Base-by-base conservation (phyloP, 192 early-diverging fungal genomes). In the Rhizophagus sp. region DNA sequence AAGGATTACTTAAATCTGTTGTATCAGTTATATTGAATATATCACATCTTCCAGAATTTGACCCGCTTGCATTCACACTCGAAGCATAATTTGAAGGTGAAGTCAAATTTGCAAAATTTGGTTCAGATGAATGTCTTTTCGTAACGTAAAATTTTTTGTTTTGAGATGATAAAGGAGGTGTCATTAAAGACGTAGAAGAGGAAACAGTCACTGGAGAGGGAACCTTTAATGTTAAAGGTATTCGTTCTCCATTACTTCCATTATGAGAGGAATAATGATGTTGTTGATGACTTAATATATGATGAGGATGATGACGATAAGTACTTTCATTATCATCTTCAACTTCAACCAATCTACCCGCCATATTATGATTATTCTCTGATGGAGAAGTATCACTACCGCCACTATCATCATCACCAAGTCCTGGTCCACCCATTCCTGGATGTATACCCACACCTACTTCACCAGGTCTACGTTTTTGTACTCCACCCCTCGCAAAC, bases 401-500 rank as follows among this genome's bases (percentile, higher is more conserved):
- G 11, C 61, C 47, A 76, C 74, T 62, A 76, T 76, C 74, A 63
- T 76, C 57, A 62, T 76, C 74, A 24, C 33, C 74, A n/a, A 39
- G 5, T 34, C 52, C 52, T 19, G 57, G 12, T 5, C 33, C 19
- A 52, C 36, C 24, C 4, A 50, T 25, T 24, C 52, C 62, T 41
- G 17, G 30, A 66, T 77, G 75, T 47, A 65, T 34, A 4, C 34
- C 34, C 1, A 30, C 30, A 27, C 27, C 36, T 19, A 49, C 50
- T 79, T 79, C 78, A 57, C 78, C 78, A 13, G 78, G 78, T 71
- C 78, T 69, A 50, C 78, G 78, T 36, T 71, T 69, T 79, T 79
- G 78, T 44, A 79, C 78, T 34, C 78, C 78, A 62, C 78, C 78
- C 39, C 78, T 71, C 0, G 78, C 68, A 24, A 79, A 79, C 13